phyloP scores from a whole-genome alignment of 192 early-diverging fungal genomes.

The Entrophospora sp. region DNA sequence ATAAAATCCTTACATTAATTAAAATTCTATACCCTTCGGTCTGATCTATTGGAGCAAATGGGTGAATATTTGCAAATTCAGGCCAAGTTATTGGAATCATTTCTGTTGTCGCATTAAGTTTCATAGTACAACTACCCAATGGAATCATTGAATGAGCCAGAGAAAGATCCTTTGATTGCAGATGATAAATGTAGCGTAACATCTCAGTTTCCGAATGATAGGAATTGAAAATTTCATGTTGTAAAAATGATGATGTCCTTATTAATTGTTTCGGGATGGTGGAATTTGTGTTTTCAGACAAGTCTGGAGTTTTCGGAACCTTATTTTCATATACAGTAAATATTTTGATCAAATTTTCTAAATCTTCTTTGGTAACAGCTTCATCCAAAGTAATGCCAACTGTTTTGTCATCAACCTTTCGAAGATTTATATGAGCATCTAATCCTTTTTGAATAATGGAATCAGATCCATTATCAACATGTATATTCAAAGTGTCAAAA shows the following conservation, averaged over 20 bases:
- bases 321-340: no score
- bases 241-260: conserved; percentile 70
- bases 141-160: conserved; percentile 98
- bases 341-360: conserved; percentile 67
- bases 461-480: conserved; percentile 52
- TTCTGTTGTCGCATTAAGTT: conserved; percentile 97
- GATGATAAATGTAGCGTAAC: conserved; percentile 89
- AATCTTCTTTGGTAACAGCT: conserved; percentile 74
- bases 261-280: conserved; percentile 52
- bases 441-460: conserved; percentile 65
- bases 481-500: conserved; percentile 94
- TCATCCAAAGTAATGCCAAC: conserved; percentile 92
- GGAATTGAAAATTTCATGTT: conserved; percentile 90
- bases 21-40: conserved; percentile 88
- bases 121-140: conserved; percentile 98
- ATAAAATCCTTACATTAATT: conserved; percentile 38
- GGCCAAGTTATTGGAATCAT: conserved; percentile 99
- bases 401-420: conserved; percentile 62
- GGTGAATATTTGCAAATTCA: conserved; percentile 91
- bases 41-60: conserved; percentile 92
- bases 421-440: conserved; percentile 77
- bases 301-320: conserved; percentile 39
- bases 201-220: conserved; percentile 99
- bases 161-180: conserved; percentile 98
- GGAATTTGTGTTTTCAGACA: conserved; percentile 36